phyloP scores from a whole-genome alignment of 1,139 yeast genomes.

The Suhomyces atakaporum region DNA sequence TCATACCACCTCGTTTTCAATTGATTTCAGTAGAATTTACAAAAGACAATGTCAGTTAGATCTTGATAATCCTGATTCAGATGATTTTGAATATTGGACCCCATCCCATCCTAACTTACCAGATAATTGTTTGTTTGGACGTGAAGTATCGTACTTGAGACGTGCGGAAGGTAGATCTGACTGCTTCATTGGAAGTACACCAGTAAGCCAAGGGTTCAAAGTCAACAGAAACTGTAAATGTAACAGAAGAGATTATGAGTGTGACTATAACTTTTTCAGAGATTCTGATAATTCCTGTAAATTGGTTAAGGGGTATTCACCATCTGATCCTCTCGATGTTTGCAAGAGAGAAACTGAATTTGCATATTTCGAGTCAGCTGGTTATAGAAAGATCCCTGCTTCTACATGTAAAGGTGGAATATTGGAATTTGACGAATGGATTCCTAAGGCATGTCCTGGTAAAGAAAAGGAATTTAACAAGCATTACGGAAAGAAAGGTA shows the following conservation, averaged over 20 bases:
- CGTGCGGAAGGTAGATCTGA: conserved; percentile 60
- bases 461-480: conserved; percentile 65
- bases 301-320: conserved; percentile 68
- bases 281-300: conserved; percentile 84
- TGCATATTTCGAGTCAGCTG: conserved; percentile 78
- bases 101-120: conserved; percentile 68
- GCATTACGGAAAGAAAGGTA: conserved; percentile 57
- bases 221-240: conserved; percentile 74
- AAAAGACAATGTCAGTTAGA: conserved; percentile 71
- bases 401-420: conserved; percentile 77
- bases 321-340: conserved; percentile 61
- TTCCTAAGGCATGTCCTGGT: conserved; percentile 86
- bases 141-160: conserved; percentile 74
- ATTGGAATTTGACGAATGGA: conserved; percentile 64
- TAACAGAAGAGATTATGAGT: conserved; percentile 85
- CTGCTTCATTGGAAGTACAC: conserved; percentile 82
- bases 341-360: conserved; percentile 60
- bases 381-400: conserved; percentile 72
- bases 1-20: conserved; percentile 41
- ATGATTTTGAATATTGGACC: conserved; percentile 83
- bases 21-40: conserved; percentile 74
- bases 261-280: conserved; percentile 82
- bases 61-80: conserved; percentile 54
- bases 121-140: conserved; percentile 85
- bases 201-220: conserved; percentile 62